phyloP scores from a whole-genome alignment of 2,329 filamentous ascomycete genomes.

The Neodidymelliopsis sp. region DNA sequence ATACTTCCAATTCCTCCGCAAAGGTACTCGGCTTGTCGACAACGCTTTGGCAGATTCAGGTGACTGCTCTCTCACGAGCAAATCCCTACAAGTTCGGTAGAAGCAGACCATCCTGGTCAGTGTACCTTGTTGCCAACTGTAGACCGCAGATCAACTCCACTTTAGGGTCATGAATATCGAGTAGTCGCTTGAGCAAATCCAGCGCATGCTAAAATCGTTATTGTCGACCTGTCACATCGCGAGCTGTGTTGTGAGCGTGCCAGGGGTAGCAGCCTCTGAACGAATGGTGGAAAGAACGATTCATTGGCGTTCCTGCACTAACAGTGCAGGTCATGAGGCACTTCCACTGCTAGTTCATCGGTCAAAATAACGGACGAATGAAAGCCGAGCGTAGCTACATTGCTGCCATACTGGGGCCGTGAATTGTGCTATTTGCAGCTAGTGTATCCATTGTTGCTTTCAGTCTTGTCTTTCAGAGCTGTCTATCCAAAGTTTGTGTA shows the following conservation, averaged over 20 bases:
- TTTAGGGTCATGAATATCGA: background rate
- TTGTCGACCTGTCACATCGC: background rate
- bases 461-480: background rate
- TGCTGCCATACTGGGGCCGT: background rate
- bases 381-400: constrained; percentile 10
- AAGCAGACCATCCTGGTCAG: background rate
- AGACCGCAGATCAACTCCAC: constrained; percentile 8
- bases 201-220: background rate
- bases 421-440: constrained; percentile 2
- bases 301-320: constrained; percentile 1
- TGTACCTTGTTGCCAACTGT: background rate
- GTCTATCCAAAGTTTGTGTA: background rate
- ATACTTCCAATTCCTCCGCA: background rate
- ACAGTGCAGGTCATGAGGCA: constrained; percentile 11
- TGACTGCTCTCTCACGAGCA: constrained; percentile 6
- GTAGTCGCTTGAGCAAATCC: background rate
- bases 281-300: background rate
- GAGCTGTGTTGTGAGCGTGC: background rate
- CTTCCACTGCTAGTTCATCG: background rate
- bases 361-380: constrained; percentile 7
- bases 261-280: constrained; percentile 5
- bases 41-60: constrained; percentile 7
- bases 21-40: constrained; percentile 10
- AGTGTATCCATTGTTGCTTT: background rate
- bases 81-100: constrained; percentile 5